Conservation (phyloP, 805 yeast species). For the Kregervanrija pseudodelftensis region DNA sequence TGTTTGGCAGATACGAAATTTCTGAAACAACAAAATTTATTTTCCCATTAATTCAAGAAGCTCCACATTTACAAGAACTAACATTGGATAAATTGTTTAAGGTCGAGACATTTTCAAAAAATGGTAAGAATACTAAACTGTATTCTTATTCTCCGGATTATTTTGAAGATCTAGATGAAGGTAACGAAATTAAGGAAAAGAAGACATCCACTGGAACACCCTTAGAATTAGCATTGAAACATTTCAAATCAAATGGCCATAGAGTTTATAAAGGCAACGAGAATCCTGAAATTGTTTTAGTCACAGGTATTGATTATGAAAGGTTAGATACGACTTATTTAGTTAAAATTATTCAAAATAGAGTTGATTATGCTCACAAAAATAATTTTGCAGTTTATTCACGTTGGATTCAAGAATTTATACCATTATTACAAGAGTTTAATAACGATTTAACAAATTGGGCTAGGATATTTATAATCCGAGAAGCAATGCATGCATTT, state of each 20-base stretch:
- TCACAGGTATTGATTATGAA: conserved; percentile 73
- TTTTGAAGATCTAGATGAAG: conserved; percentile 28
- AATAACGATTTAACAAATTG: conserved; percentile 42
- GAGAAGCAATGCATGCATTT: conserved; percentile 91
- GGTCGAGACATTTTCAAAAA: conserved; percentile 38
- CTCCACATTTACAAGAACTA: conserved; percentile 51
- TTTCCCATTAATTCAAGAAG: conserved; percentile 71
- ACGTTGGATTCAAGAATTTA: conserved; percentile 80
- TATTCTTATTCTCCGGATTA: conserved; percentile 36
- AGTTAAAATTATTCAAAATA: conserved; percentile 69
- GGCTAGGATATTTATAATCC: conserved; percentile 55
- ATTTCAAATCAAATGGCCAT: conserved; percentile 62
- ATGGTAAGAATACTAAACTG: conserved; percentile 22
- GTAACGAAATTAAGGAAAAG: conserved; percentile 37
- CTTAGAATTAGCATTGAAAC: conserved; percentile 43
- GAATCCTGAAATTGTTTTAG: conserved; percentile 65
- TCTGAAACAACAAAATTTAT: conserved; percentile 47
- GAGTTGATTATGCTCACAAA: conserved; percentile 79
- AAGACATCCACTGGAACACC: conserved; percentile 23
- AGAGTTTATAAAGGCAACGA: conserved; percentile 36
- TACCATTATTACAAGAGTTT: conserved; percentile 47
- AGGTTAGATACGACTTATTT: conserved; percentile 52
- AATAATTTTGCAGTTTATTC: conserved; percentile 80
- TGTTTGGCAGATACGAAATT: conserved; percentile 28
- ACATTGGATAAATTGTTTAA: conserved; percentile 46